Evolutionary conservation across 495 filamentous ascomycete genomes (phyloP), one percentile per base, ranked within the genome.

Genomic region (Pyrenopolyporus hunteri): DNA sequence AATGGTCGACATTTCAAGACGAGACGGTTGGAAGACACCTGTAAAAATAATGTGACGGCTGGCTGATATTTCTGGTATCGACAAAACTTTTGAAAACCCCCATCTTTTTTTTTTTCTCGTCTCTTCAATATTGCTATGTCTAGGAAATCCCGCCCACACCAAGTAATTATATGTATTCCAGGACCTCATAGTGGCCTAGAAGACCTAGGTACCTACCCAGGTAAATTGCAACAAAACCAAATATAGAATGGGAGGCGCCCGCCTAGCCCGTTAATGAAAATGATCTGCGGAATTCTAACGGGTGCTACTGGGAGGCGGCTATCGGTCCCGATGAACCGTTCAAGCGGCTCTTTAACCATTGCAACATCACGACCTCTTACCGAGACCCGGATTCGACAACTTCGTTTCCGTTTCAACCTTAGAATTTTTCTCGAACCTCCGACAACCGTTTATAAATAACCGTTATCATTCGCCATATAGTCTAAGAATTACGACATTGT

Each of bases 281-380:
- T 44, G 36, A 63, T 57, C 37, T 42, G 39, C 36, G 46, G 33
- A 10, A 20, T 35, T n/a, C 31, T 31, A 23, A 13, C 4, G 8
- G 36, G 9, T 16, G 43, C 42, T 16, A 42, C 13, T 42, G 0
- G 43, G 25, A 36, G 14, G 42, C 63, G 63, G 63, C 32, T 66
- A 54, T 66, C 63, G 63, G 63, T 36, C 63, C 63, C 63, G 63
- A 57, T 55, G 10, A 56, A 59, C 63, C 63, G 63, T 48, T 22
- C 45, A 66, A 46, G 63, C 63, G 63, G 63, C 63, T 66, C 63
- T 66, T 60, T 51, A 53, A 28, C 51, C 51, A 66, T 52, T 60
- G 50, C 46, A 60, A 66, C 63, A 65, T 59, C 17, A 13, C 48
- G 57, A 61, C 63, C 40, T 60, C 56, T 37, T 52, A 37, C 43